phyloP scores from a whole-genome alignment of 2,329 filamentous ascomycete genomes.

The Waltergamsia citrina region DNA sequence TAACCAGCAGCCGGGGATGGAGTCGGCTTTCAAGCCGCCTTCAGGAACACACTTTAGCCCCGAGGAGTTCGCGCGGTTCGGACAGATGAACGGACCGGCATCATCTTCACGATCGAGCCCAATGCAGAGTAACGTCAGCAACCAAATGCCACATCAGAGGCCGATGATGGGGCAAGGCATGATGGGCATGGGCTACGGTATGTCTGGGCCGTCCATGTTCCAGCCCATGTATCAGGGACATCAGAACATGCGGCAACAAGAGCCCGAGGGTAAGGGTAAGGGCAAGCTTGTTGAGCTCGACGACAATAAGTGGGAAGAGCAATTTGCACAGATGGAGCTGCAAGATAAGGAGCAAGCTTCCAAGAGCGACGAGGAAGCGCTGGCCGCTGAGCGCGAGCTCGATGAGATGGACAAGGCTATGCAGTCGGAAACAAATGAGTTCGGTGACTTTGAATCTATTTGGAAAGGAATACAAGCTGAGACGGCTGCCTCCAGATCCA shows the following conservation, averaged over 20 bases:
- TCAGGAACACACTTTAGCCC: constrained; percentile 58
- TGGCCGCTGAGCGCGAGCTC: constrained; percentile 75
- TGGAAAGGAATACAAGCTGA: constrained; percentile 77
- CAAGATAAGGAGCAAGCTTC: constrained; percentile 49
- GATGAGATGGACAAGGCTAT: constrained; percentile 69
- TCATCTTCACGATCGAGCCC: constrained; percentile 43
- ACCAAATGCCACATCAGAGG: constrained; percentile 41
- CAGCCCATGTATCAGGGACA: constrained; percentile 35
- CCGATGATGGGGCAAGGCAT: constrained; percentile 50
- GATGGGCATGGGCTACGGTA: constrained; percentile 40
- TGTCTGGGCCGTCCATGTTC: constrained; percentile 38
- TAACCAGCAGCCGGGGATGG: constrained; percentile 56
- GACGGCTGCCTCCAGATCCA: constrained; percentile 57
- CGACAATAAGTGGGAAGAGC: constrained; percentile 90
- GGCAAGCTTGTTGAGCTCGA: constrained; percentile 91
- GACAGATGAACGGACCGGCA: constrained; percentile 56
- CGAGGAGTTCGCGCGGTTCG: constrained; percentile 82
- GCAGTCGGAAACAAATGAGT: constrained; percentile 64
- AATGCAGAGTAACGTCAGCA: constrained; percentile 45
- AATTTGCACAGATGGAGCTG: constrained; percentile 82
- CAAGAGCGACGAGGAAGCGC: constrained; percentile 50
- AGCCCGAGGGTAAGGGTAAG: constrained; percentile 62
- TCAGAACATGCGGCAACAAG: constrained; percentile 27
- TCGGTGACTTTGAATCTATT: constrained; percentile 83
- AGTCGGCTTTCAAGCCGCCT: constrained; percentile 55